These are phyloP conservation scores for Cyathus pygmaeus DNA, from an alignment of 1,284 basidiomycete genomes.

Conservation along the genomic window DNA sequence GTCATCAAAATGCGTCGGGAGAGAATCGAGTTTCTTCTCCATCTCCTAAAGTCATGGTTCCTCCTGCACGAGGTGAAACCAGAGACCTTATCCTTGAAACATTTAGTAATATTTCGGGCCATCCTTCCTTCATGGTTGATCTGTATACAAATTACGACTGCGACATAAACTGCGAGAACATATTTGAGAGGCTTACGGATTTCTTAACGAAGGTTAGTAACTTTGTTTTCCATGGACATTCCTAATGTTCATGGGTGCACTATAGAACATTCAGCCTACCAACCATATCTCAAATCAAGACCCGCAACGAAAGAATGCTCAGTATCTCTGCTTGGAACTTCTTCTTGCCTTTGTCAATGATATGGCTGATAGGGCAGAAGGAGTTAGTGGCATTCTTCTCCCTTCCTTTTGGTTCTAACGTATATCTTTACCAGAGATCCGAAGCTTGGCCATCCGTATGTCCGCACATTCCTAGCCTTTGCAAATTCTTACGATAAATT, in stretches of 20 bases:
- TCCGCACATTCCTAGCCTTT: slow-evolving; percentile 5
- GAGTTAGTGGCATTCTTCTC: slow-evolving; percentile 49
- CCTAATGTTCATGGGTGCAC: too few species aligned
- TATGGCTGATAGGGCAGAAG: slow-evolving; percentile 85
- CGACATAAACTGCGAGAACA: slow-evolving; percentile 94
- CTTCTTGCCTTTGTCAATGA: slow-evolving; percentile 88
- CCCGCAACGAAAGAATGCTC: slow-evolving; percentile 78
- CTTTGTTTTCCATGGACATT: background rate
- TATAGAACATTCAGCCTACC: slow-evolving; percentile 80
- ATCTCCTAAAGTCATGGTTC: slow-evolving; percentile 67
- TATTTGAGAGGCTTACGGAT: slow-evolving; percentile 91
- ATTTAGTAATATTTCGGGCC: slow-evolving; percentile 81
- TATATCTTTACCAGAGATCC: slow-evolving; percentile 23
- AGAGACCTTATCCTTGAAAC: slow-evolving; percentile 93
- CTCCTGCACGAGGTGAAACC: slow-evolving; percentile 87
- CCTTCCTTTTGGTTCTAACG: slow-evolving; percentile 8
- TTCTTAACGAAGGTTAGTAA: slow-evolving; percentile 81
- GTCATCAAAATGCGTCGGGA: slow-evolving; percentile 57
- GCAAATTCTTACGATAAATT: slow-evolving; percentile 9
- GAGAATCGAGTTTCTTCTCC: slow-evolving; percentile 51
- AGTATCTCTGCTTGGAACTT: slow-evolving; percentile 91
- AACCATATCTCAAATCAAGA: slow-evolving; percentile 71
- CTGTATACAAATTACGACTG: slow-evolving; percentile 98
- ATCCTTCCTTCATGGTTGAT: slow-evolving; percentile 93
- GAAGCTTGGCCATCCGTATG: slow-evolving; percentile 69